Percentiles rank a stretch among this genome's conserved stretches.
phyloP scores from a whole-genome alignment of 306 rosid genomes.

The Ormosia emarginata region DNA sequence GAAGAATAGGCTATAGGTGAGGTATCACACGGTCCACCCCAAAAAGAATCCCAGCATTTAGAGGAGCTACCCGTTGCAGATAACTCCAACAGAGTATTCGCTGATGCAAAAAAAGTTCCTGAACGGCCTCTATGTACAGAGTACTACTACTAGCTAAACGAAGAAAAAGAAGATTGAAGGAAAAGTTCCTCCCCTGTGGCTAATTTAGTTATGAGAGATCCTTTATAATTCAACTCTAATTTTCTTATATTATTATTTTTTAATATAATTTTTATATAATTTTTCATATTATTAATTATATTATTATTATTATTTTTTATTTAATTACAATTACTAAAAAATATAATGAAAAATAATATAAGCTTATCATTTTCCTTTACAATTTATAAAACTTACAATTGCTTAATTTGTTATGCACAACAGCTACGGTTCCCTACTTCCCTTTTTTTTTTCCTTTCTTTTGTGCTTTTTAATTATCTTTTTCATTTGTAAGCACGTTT shows the following conservation, averaged over 20 bases:
- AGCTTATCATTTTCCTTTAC: too few relatives aligned
- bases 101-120: too few relatives aligned
- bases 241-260: too few relatives aligned
- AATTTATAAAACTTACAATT: neutral
- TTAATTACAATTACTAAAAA: too few relatives aligned
- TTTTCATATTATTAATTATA: too few relatives aligned
- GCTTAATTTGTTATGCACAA: neutral
- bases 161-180: neutral
- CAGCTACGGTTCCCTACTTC: neutral
- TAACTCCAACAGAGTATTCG: neutral
- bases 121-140: neutral
- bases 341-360: too few relatives aligned
- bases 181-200: neutral
- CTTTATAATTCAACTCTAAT: too few relatives aligned
- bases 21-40: conserved; percentile 5
- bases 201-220: neutral
- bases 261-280: too few relatives aligned
- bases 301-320: too few relatives aligned
- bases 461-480: neutral
- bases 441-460: too few relatives aligned
- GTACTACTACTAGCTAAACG: neutral
- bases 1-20: neutral
- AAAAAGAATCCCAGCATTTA: neutral
- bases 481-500: neutral
- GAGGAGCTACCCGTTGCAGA: neutral